phyloP scores from a whole-genome alignment of 331 rosid genomes.

The Stylosanthes scabra region DNA sequence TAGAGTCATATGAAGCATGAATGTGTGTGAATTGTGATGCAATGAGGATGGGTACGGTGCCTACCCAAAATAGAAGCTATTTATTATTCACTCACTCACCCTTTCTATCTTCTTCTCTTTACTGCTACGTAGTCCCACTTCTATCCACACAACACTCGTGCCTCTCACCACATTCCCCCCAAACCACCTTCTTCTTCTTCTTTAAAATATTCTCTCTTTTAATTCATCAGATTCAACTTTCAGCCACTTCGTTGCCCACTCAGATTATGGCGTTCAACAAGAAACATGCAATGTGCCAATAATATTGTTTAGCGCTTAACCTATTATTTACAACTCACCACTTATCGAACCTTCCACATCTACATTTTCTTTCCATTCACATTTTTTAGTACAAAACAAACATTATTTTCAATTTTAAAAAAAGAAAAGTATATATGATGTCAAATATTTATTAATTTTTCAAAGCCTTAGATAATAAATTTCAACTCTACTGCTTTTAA shows the following conservation, averaged over 20 bases:
- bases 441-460: no score
- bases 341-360: not conserved
- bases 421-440: no score
- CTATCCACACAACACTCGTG: conserved; percentile 1
- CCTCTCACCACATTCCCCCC: not conserved
- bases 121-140: conserved; percentile 4
- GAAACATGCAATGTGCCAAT: not conserved
- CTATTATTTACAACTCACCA: not conserved
- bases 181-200: not conserved
- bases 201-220: no score
- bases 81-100: not conserved
- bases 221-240: not conserved
- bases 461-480: no score
- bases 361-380: not conserved
- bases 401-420: no score
- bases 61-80: not conserved
- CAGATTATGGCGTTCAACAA: not conserved
- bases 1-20: not conserved
- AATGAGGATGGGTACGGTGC: not conserved
- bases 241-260: not conserved
- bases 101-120: not conserved
- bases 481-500: no score
- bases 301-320: not conserved
- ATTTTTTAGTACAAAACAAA: not conserved
- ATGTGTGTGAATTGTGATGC: not conserved